A percentile compares a stretch with the other conserved stretches of the same genome.
These are phyloP conservation scores for Phtheirospermum japonicum DNA, from an alignment of 257 asterid species.

Conservation along the genomic window DNA sequence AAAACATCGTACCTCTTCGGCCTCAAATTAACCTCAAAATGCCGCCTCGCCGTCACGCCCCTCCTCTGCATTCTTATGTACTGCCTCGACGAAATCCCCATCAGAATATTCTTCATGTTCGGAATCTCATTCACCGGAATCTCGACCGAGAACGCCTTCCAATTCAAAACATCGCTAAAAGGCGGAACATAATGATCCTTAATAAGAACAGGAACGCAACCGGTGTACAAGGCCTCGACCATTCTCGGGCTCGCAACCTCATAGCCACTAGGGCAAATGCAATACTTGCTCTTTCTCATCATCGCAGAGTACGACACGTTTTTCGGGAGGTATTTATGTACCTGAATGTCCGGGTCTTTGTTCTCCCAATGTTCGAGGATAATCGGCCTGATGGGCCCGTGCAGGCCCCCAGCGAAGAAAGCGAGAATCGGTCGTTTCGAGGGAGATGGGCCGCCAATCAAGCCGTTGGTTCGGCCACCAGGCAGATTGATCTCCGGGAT, in stretches of 20 bases:
- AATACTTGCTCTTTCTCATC: constrained; percentile 67
- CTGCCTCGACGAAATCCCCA: constrained; percentile 56
- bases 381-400: constrained; percentile 76
- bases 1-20: constrained; percentile 81
- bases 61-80: constrained; percentile 72
- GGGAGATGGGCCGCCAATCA: constrained; percentile 74
- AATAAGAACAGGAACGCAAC: constrained; percentile 66
- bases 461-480: constrained; percentile 55
- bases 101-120: constrained; percentile 52
- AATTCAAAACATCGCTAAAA: constrained; percentile 67
- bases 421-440: constrained; percentile 58
- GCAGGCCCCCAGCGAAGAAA: constrained; percentile 84
- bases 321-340: constrained; percentile 63
- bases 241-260: constrained; percentile 85
- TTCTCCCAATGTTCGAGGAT: constrained; percentile 80
- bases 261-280: constrained; percentile 82
- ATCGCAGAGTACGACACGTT: constrained; percentile 50
- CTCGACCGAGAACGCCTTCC: constrained; percentile 61
- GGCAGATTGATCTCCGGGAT: constrained; percentile 79
- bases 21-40: constrained; percentile 64
- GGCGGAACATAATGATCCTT: constrained; percentile 68
- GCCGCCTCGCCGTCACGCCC: constrained; percentile 59
- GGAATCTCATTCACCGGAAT: constrained; percentile 56
- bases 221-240: constrained; percentile 76
- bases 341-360: constrained; percentile 62